phyloP scores from a whole-genome alignment of 139 green algal genomes.

The Chlorella sorokiniana region DNA sequence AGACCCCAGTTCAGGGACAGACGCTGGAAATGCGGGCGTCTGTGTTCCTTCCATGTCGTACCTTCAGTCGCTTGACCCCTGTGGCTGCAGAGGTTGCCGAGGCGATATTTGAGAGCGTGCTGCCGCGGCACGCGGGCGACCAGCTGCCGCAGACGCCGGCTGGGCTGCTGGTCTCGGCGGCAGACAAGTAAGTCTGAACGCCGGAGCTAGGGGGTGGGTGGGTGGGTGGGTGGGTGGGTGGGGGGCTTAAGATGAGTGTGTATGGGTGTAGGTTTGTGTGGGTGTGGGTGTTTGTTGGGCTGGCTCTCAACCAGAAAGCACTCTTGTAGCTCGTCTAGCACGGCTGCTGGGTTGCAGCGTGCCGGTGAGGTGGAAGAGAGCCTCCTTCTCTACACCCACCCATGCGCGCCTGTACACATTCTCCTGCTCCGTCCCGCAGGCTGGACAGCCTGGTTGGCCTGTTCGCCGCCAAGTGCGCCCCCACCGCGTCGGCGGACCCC shows the following conservation, averaged over 20 bases:
- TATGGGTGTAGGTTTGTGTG: not conserved
- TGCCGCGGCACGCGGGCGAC: conserved; percentile 88
- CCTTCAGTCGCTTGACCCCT: not conserved
- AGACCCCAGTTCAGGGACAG: no score
- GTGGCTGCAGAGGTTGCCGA: conserved; percentile 32
- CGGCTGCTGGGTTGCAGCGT: no score
- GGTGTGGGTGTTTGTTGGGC: not conserved
- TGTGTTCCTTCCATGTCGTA: not conserved
- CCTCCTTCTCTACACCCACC: no score
- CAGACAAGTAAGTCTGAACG: conserved; percentile 50
- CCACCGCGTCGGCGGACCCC: conserved; percentile 88
- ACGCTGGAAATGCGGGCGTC: no score
- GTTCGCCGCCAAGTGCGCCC: conserved; percentile 84
- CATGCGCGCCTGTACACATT: no score
- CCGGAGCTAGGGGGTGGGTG: not conserved
- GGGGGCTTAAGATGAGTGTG: not conserved
- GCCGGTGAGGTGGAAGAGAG: no score
- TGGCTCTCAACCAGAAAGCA: not conserved
- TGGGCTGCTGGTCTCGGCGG: conserved; percentile 69
- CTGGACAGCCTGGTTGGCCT: conserved; percentile 96
- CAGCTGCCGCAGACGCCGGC: conserved; percentile 65
- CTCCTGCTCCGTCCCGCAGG: conserved; percentile 35
- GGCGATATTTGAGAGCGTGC: conserved; percentile 88
- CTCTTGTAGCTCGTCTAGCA: no score
- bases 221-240: not conserved